A percentile compares a stretch with the other conserved stretches of the same genome.
Conservation (phyloP, 2,329 filamentous ascomycete species). For the Cercospora sesami region DNA sequence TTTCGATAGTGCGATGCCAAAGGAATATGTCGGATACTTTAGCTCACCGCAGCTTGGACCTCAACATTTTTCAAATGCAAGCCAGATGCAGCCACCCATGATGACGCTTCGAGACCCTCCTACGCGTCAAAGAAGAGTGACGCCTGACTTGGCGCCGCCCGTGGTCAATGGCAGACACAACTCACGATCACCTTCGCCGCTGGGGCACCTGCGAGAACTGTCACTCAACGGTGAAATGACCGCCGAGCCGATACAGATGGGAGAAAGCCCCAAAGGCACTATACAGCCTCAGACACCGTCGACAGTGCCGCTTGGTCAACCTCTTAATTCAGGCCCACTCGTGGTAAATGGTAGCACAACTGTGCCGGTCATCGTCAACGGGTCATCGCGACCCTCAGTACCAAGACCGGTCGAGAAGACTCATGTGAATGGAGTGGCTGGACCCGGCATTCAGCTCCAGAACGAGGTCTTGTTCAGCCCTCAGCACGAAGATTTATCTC, state of each 20-base stretch:
- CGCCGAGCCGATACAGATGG: constrained; percentile 17
- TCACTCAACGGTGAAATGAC: constrained; percentile 34
- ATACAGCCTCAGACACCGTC: constrained; percentile 13
- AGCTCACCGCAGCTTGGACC: constrained; percentile 45
- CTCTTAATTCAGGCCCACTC: constrained; percentile 4
- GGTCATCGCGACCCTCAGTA: constrained; percentile 35
- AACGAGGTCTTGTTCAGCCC: constrained; percentile 15
- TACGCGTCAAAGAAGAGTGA: constrained; percentile 45
- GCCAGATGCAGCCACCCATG: constrained; percentile 39
- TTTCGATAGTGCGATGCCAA: constrained; percentile 44
- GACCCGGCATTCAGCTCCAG: constrained; percentile 16
- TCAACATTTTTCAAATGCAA: constrained; percentile 33
- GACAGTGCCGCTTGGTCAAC: constrained; percentile 2
- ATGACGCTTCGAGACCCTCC: constrained; percentile 44
- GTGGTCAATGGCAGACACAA: constrained; percentile 34
- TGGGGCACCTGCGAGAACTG: constrained; percentile 46
- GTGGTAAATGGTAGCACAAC: constrained; percentile 25
- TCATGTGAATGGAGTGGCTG: constrained; percentile 21
- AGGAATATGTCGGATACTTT: constrained; percentile 55
- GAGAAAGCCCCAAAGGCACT: constrained; percentile 28
- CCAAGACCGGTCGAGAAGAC: constrained; percentile 18
- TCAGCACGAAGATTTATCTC: constrained; percentile 17
- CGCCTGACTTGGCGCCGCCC: constrained; percentile 44
- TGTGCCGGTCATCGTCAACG: constrained; percentile 47
- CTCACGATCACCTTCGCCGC: constrained; percentile 50